Evolutionary conservation across 306 rosid genomes (phyloP).

Genomic region (Chamaecrista fasciculata): DNA sequence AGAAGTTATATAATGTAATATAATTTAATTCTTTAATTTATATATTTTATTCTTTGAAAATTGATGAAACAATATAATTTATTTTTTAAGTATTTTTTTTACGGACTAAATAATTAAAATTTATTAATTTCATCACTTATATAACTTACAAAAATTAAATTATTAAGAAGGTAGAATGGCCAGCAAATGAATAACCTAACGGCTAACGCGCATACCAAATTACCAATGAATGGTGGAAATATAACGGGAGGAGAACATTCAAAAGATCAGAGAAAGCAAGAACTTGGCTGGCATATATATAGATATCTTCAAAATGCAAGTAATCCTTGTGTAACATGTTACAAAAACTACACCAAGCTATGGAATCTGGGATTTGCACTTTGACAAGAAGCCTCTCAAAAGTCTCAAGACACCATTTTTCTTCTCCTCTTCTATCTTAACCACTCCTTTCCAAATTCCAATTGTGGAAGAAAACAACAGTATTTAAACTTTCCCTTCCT

Average conservation of each 20-base stretch:
- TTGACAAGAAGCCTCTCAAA: conserved; percentile 21
- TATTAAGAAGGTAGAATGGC: not conserved
- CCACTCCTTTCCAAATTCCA: conserved; percentile 10
- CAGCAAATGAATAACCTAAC: conserved; percentile 1
- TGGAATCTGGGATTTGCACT: not conserved
- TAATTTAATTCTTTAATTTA: too few species aligned
- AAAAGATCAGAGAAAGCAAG: not conserved
- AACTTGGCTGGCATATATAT: not conserved
- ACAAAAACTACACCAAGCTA: conserved; percentile 3
- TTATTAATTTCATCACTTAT: too few species aligned
- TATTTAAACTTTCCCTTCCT: conserved; percentile 23
- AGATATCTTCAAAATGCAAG: conserved; percentile 11
- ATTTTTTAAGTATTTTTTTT: too few species aligned
- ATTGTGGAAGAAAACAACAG: conserved; percentile 39
- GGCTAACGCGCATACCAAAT: too few species aligned
- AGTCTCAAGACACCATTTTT: conserved; percentile 6
- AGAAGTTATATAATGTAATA: too few species aligned
- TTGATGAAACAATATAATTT: too few species aligned
- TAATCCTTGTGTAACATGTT: not conserved
- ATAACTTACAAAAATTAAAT: too few species aligned
- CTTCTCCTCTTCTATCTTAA: conserved; percentile 1
- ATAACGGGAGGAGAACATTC: not conserved
- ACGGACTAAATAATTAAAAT: too few species aligned
- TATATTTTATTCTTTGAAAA: too few species aligned
- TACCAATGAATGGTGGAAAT: not conserved